These are phyloP conservation scores for Coleophoma crateriformis DNA, from an alignment of 2,329 filamentous ascomycete genomes.

Conservation along the genomic window DNA sequence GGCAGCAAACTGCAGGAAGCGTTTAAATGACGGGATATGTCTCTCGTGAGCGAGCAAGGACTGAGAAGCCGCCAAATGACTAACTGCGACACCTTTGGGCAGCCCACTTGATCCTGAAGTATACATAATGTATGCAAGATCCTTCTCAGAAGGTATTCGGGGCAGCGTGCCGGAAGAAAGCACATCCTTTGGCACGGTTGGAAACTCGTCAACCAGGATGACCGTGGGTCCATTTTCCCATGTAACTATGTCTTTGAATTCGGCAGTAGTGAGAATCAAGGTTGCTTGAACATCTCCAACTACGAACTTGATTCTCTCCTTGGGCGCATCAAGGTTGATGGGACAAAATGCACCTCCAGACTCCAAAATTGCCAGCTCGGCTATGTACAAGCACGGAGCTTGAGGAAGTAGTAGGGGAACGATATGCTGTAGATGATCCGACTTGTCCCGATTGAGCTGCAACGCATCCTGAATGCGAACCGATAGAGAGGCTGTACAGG, in stretches of 20 bases:
- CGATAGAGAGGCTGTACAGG: slow-evolving; percentile 29
- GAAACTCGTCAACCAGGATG: slow-evolving; percentile 35
- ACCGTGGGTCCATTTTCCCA: slow-evolving; percentile 28
- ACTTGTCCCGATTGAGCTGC: slow-evolving; percentile 6
- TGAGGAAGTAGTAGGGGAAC: slow-evolving; percentile 77
- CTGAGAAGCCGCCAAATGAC: slow-evolving; percentile 75
- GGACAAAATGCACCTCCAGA: slow-evolving; percentile 84
- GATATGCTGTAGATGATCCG: slow-evolving; percentile 35
- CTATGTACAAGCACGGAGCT: slow-evolving; percentile 70
- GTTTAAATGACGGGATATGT: slow-evolving; percentile 68
- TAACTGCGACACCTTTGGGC: slow-evolving; percentile 82
- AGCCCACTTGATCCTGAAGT: slow-evolving; percentile 86
- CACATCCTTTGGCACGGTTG: slow-evolving; percentile 4
- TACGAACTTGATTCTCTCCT: slow-evolving; percentile 75
- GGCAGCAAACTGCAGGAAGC: slow-evolving; percentile 87
- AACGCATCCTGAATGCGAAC: slow-evolving; percentile 10
- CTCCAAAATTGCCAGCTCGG: slow-evolving; percentile 72
- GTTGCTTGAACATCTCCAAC: slow-evolving; percentile 67
- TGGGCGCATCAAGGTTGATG: slow-evolving; percentile 70
- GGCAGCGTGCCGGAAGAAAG: background rate
- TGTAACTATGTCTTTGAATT: slow-evolving; percentile 34
- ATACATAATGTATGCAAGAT: slow-evolving; percentile 84
- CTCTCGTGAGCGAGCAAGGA: slow-evolving; percentile 75
- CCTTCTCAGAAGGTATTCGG: slow-evolving; percentile 9
- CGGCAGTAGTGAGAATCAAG: slow-evolving; percentile 59